These are phyloP conservation scores for Cetradonia linearis DNA, from an alignment of 495 filamentous ascomycete species.

Conservation along the genomic window DNA sequence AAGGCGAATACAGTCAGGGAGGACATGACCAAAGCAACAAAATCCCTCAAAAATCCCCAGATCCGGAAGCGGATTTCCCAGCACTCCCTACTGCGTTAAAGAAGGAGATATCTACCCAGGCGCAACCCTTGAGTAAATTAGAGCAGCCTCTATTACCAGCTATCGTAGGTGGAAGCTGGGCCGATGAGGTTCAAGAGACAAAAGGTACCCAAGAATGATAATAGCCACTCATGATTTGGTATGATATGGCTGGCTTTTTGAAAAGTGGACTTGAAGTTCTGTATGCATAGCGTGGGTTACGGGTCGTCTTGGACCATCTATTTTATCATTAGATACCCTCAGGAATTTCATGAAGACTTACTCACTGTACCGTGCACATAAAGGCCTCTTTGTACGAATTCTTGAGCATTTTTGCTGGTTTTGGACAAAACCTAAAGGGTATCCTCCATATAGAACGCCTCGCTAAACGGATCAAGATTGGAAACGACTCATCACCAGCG, in stretches of 20 bases:
- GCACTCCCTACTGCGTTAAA: conserved; percentile 32
- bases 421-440: background rate
- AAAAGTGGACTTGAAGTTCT: background rate
- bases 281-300: conserved; percentile 1
- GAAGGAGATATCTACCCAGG: conserved; percentile 18
- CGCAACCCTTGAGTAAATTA: conserved; percentile 22
- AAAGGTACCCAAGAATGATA: conserved; percentile 10
- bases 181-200: conserved; percentile 32
- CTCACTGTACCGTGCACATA: background rate
- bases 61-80: conserved; percentile 30
- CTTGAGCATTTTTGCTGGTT: background rate
- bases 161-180: conserved; percentile 28
- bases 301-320: background rate
- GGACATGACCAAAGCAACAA: conserved; percentile 18
- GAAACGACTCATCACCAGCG: conserved; percentile 12
- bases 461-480: conserved; percentile 14
- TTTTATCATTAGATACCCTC: conserved; percentile 4
- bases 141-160: conserved; percentile 10
- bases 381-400: background rate
- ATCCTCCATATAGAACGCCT: conserved; percentile 19
- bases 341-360: background rate
- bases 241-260: background rate
- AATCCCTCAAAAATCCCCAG: conserved; percentile 9
- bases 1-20: conserved; percentile 20
- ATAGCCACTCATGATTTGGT: background rate